A percentile compares a stretch with the other conserved stretches of the same genome.
phyloP scores from a whole-genome alignment of 2,329 filamentous ascomycete genomes.

The Penicillium sp. region DNA sequence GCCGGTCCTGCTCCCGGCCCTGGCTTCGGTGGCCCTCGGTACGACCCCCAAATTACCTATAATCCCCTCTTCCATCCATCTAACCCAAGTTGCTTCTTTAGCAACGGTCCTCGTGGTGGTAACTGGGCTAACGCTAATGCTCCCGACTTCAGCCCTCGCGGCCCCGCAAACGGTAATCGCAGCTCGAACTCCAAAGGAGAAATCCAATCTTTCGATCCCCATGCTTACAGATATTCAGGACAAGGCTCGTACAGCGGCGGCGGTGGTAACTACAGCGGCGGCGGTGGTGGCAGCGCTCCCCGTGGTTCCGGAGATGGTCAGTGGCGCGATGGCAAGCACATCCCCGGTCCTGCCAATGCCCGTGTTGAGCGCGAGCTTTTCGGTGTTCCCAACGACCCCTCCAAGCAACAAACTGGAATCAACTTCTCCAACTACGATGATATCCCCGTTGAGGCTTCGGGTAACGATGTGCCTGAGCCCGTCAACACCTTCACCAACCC shows the following conservation, averaged over 20 bases:
- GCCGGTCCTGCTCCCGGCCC: conserved; percentile 32
- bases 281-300: conserved; percentile 32
- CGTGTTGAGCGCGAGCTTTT: conserved; percentile 95
- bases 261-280: conserved; percentile 18
- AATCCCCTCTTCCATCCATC: conserved; percentile 1
- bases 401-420: conserved; percentile 97
- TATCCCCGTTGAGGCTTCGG: conserved; percentile 96
- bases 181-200: conserved; percentile 38
- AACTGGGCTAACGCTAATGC: conserved; percentile 60
- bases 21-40: conserved; percentile 39
- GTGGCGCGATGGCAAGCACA: conserved; percentile 96
- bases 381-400: conserved; percentile 83
- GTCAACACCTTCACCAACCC: conserved; percentile 90
- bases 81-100: conserved; percentile 19
- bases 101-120: conserved; percentile 34
- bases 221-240: conserved; percentile 62
- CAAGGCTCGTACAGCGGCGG: conserved; percentile 39
- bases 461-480: conserved; percentile 87
- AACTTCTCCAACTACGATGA: conserved; percentile 99
- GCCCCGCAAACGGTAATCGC: conserved; percentile 40
- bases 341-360: conserved; percentile 82
- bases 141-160: conserved; percentile 55
- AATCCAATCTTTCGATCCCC: conserved; percentile 56
- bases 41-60: conserved; percentile 20
- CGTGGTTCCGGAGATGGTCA: conserved; percentile 91